Evolutionary conservation across 2,329 filamentous ascomycete genomes (phyloP), one percentile per base, ranked within the genome.

Genomic region (Epichloe sibirici): DNA sequence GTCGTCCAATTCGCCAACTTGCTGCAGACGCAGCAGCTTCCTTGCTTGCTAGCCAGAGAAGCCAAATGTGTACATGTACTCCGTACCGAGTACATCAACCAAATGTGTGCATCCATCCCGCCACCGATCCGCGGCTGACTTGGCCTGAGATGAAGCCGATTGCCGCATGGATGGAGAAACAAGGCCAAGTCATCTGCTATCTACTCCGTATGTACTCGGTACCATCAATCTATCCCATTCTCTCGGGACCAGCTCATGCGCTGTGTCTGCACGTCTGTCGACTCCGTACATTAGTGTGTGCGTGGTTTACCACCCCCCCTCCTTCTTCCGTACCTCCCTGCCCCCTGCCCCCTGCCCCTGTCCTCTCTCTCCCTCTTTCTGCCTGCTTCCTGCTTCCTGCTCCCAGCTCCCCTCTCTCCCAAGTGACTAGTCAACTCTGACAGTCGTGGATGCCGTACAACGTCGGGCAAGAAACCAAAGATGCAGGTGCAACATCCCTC

Each of bases 161-260:
- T 23, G 17, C 17, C 40, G 40, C n/a, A 50, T 45, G 37, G 31
- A 39, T 9, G 37, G 45, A 47, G 37, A 23, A 52, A 25, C 25
- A 44, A 31, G 44, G 37, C 15, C 25, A 52, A 35, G 9, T 43
- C 35, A 34, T 42, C 31, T 31, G 9, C 7, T 9, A 9, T 31
- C 28, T 9, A 31, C 8, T 31, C 28, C 28, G 8, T 9, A 31
- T 31, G 8, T 9, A 31, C 8, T 31, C 28, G 7, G 28, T 31
- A 31, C 43, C 46, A 31, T n/a, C 34, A 39, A 38, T 4, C 42
- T 46, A 54, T 52, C 40, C 55, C 55, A 31, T 46, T 52, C 55
- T 49, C 52, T 56, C 53, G 55, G 55, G 52, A 54, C 55, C 49
- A 55, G 53, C 46, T 52, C 37, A 25, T 52, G 46, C 44, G 47